Base-by-base conservation (phyloP, 192 early-diverging fungal genomes). In the Ambispora gerdemannii region DNA sequence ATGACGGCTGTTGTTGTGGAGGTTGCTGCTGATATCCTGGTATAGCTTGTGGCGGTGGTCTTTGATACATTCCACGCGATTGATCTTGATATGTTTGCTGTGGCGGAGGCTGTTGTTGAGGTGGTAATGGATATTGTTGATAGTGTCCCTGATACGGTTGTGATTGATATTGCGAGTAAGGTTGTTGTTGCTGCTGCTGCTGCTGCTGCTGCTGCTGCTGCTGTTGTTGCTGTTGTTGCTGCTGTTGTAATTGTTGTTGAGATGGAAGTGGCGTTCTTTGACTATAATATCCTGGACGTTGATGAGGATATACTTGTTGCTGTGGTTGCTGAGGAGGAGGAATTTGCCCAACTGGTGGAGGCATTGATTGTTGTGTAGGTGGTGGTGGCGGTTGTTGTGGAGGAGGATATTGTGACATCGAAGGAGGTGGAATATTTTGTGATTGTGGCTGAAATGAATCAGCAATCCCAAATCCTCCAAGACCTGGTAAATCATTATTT, bases 401-500 rank as follows among this genome's bases (percentile, higher is more conserved):
- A 10, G 6, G 38, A 10, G 38, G 38, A 43, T 43, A 43, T 43
- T 43, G 38, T 43, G 38, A 43, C 15, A 43, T 15, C 6, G 15
- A 10, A 43, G 15, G 7, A 43, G 38, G 38, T n/a, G n/a, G n/a
- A n/a, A n/a, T n/a, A n/a, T n/a, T n/a, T 43, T 43, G 38, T 6
- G 38, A 43, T 43, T 43, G 38, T 43, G 38, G 38, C 15, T 6
- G 6, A 43, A 6, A 10, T 6, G 38, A 43, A 43, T 43, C 15
- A 6, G 38, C 7, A 43, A 43, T 15, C 15, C 38, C 38, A n/a
- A n/a, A n/a, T 13, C 24, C 17, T 60, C 58, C 58, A 32, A 60
- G 32, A 31, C 58, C 58, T 17, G 58, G 58, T 60, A 60, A 25
- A 28, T 60, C 58, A 60, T 63, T 63, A 24, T 31, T 59, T 31